Evolutionary conservation across 1,284 basidiomycete species (phyloP), one percentile per base, ranked within the genome.

Genomic region (Cryptococcus floricola): DNA sequence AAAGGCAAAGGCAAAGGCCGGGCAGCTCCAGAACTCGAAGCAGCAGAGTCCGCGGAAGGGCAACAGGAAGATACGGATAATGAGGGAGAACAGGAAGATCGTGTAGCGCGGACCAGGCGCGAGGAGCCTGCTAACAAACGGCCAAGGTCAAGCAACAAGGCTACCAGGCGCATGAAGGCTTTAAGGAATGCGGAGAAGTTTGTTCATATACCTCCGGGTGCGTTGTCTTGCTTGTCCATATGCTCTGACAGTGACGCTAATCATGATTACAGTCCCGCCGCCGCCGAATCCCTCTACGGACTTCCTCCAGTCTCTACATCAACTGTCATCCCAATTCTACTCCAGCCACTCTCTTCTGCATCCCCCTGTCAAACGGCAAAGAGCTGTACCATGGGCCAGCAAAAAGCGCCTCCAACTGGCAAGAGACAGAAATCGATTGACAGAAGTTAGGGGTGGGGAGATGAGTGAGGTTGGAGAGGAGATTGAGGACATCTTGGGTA

Each of bases 271-370:
- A 43, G 16, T 39, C 34, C 49, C 19, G 19, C 37, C 16, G 10
- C 19, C 27, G 12, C 28, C 50, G 28, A 18, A 56, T 5, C 49
- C 31, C 13, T n/a, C 34, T 25, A 46, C 39, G 52, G 61, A 70
- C 47, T 56, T 68, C 6, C 52, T 68, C 8, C 47, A 54, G 13
- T 37, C 62, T 2, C 39, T 70, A 2, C 68, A 68, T 28, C n/a
- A 39, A 8, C 62, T 65, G 50, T 48, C 68, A 6, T 48, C 66
- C 1, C 8, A 28, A 1, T 65, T 66, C 53, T 68, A 64, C 50
- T 54, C 56, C 9, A 3, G 39, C 23, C 39, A 62, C 48, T 43
- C 25, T 2, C 48, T 66, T 3, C 49, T 64, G 3, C 48, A 54
- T n/a, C 34, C 39, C 5, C 59, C 57, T 16, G 23, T 28, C 5